Evolutionary conservation across 208 protist species (phyloP).

Genomic region (Blastocrithidia nonstop): DNA sequence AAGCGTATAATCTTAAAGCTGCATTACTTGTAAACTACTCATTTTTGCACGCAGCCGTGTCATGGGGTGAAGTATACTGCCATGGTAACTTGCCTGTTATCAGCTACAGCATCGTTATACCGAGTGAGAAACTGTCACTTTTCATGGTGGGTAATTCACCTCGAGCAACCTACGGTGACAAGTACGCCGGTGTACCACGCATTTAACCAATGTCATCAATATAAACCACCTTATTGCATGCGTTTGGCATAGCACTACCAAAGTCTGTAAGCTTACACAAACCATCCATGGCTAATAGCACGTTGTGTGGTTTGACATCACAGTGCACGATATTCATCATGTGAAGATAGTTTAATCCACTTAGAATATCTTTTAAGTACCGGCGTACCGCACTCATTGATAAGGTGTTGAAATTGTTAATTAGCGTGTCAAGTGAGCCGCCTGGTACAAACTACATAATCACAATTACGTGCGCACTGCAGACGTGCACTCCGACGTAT

Average conservation of each 20-base stretch:
- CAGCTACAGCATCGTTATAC: conserved; percentile 38
- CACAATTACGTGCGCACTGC: conserved; percentile 33
- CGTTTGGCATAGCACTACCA: conserved; percentile 48
- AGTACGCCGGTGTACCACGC: conserved; percentile 65
- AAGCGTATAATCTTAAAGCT: too few species aligned
- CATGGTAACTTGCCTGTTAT: conserved; percentile 44
- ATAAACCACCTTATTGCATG: conserved; percentile 11
- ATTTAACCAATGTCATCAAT: conserved; percentile 30
- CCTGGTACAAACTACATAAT: conserved; percentile 76
- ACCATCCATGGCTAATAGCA: conserved; percentile 68
- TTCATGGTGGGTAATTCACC: conserved; percentile 30
- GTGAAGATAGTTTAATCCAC: conserved; percentile 65
- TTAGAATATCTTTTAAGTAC: conserved; percentile 49
- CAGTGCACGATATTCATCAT: conserved; percentile 53
- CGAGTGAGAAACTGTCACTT: conserved; percentile 55
- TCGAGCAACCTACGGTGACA: conserved; percentile 52
- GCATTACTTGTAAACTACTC: too few species aligned
- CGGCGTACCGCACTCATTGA: conserved; percentile 17
- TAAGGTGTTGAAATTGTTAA: conserved; percentile 42
- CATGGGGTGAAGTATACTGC: conserved; percentile 8
- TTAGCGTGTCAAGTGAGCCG: conserved; percentile 48
- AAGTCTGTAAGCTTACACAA: conserved; percentile 76
- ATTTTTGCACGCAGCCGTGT: too few species aligned
- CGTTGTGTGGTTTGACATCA: conserved; percentile 78
- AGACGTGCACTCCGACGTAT: conserved; percentile 47